A percentile compares a stretch with the other conserved stretches of the same genome.
phyloP scores from a whole-genome alignment of 1,284 basidiomycete genomes.

The Limonomyces culmigenus region DNA sequence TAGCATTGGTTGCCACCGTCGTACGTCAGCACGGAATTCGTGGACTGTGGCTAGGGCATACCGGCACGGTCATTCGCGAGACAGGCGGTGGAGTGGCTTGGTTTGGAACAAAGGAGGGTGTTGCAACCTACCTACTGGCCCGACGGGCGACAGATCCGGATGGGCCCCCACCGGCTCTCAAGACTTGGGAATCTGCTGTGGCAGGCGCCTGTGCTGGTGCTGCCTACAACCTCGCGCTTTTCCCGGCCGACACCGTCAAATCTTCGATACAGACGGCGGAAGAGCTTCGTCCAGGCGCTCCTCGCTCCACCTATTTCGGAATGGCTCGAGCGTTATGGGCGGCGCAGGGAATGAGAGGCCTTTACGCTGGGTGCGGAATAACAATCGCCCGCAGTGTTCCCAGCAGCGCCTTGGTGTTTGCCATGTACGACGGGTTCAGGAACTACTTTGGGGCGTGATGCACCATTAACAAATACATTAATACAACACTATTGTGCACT shows the following conservation, averaged over 20 bases:
- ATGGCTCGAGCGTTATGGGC: slow-evolving; percentile 65
- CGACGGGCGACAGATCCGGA: slow-evolving; percentile 15
- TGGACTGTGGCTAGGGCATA: slow-evolving; percentile 81
- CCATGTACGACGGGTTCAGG: slow-evolving; percentile 71
- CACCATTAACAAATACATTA: too few species aligned
- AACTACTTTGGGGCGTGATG: slow-evolving; percentile 42
- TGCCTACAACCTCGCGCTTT: slow-evolving; percentile 72
- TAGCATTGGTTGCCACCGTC: slow-evolving; percentile 48
- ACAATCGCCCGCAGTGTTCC: slow-evolving; percentile 81
- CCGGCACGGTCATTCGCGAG: slow-evolving; percentile 74
- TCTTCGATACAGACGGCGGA: slow-evolving; percentile 90
- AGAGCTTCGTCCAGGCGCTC: slow-evolving; percentile 51
- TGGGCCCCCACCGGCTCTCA: slow-evolving; percentile 30
- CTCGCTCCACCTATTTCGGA: slow-evolving; percentile 41
- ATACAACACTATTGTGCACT: too few species aligned
- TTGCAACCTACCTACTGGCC: slow-evolving; percentile 38
- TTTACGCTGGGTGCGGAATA: slow-evolving; percentile 94
- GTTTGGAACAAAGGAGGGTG: slow-evolving; percentile 76
- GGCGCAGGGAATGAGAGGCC: slow-evolving; percentile 63
- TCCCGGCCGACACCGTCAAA: slow-evolving; percentile 92
- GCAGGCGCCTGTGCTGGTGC: slow-evolving; percentile 82
- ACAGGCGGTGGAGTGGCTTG: slow-evolving; percentile 78
- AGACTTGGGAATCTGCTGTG: slow-evolving; percentile 68
- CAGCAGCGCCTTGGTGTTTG: slow-evolving; percentile 82
- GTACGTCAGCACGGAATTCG: slow-evolving; percentile 50